phyloP scores from a whole-genome alignment of 768 basidiomycete species.

The Hortiboletus campestris region DNA sequence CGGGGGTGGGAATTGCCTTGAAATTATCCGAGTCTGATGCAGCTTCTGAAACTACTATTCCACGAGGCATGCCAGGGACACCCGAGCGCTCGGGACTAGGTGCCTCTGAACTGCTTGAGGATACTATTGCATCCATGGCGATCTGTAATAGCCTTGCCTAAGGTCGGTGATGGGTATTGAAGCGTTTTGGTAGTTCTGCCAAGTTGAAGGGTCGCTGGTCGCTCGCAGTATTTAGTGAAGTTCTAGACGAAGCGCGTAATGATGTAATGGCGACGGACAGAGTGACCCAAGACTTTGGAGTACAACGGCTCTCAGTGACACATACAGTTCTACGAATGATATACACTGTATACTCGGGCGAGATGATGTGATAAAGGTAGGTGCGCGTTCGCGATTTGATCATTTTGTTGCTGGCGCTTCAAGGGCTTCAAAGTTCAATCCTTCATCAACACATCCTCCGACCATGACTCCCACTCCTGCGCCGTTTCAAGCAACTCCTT shows the following conservation, averaged over 20 bases:
- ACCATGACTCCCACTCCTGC: slow-evolving; percentile 20
- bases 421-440: neutral
- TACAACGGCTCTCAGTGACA: neutral
- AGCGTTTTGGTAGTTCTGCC: neutral
- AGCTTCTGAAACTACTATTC: neutral
- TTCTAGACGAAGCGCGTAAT: neutral
- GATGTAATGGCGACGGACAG: neutral
- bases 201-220: neutral
- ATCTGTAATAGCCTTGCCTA: neutral
- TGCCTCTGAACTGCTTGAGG: neutral
- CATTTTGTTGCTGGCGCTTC: neutral
- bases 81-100: neutral
- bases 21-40: neutral
- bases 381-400: neutral
- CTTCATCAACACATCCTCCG: slow-evolving; percentile 11
- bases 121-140: neutral
- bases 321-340: neutral
- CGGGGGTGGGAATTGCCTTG: neutral
- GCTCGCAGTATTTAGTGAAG: no score
- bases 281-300: neutral
- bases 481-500: slow-evolving; percentile 11
- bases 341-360: neutral
- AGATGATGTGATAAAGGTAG: neutral
- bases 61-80: neutral
- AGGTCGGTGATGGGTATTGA: slow-evolving; percentile 1